These are phyloP conservation scores for Claviceps arundinis DNA, from an alignment of 2,329 filamentous ascomycete genomes.

Conservation along the genomic window DNA sequence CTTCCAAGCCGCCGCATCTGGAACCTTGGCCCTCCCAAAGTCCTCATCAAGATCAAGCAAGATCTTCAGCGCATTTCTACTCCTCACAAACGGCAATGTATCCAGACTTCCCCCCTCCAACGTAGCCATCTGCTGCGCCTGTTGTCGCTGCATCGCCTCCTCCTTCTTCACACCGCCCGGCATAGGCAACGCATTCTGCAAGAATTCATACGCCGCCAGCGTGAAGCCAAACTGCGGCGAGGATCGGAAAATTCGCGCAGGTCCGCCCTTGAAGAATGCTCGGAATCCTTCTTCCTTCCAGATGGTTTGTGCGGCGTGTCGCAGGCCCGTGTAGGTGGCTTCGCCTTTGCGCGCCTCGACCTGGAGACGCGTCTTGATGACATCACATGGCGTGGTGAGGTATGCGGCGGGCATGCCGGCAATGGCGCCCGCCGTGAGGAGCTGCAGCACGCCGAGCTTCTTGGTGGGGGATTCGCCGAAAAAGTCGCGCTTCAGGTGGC, in stretches of 20 bases:
- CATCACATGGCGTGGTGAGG: constrained; percentile 91
- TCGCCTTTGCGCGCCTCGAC: constrained; percentile 97
- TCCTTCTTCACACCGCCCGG: constrained; percentile 51
- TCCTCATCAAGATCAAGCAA: constrained; percentile 89
- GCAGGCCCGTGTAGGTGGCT: constrained; percentile 70
- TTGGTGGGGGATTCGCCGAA: constrained; percentile 83
- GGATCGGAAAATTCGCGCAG: constrained; percentile 85
- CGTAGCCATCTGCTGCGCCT: constrained; percentile 16
- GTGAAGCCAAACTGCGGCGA: constrained; percentile 98
- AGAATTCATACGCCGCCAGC: constrained; percentile 82
- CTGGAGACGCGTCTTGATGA: constrained; percentile 97
- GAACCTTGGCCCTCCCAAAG: constrained; percentile 64
- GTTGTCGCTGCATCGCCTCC: constrained; percentile 24
- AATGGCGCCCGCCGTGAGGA: constrained; percentile 88
- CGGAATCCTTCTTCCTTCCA: constrained; percentile 83
- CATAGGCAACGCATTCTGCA: constrained; percentile 64
- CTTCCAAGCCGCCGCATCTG: constrained; percentile 39
- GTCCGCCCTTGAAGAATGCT: constrained; percentile 97
- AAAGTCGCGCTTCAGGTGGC: constrained; percentile 82
- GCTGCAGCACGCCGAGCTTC: constrained; percentile 79
- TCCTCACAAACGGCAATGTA: constrained; percentile 42
- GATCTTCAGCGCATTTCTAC: constrained; percentile 86
- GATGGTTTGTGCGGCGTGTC: constrained; percentile 75
- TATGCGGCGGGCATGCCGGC: constrained; percentile 87
- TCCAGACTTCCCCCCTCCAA: not conserved